These are phyloP conservation scores for Heliamphora pulchella DNA, from an alignment of 179 eudicot genomes.

Conservation along the genomic window DNA sequence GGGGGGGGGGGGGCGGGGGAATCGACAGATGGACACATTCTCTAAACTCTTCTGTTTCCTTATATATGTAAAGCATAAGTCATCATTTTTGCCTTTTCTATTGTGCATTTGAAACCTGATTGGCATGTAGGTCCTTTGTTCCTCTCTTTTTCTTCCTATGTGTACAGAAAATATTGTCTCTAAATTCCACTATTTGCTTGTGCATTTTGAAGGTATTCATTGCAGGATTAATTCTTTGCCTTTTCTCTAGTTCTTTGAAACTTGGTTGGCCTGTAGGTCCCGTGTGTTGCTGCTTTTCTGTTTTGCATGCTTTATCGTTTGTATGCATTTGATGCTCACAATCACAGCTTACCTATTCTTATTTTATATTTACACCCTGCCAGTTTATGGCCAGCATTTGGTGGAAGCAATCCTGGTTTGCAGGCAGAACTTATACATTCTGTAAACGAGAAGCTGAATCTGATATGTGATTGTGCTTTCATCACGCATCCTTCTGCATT, in stretches of 20 bases:
- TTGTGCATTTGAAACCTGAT: no score
- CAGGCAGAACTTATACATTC: slow-evolving; percentile 71
- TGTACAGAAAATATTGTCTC: no score
- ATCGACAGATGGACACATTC: neutral
- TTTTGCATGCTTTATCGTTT: neutral
- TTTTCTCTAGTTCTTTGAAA: no score
- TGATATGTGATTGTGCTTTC: slow-evolving; percentile 68
- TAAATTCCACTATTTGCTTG: no score
- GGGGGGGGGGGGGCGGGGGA: no score
- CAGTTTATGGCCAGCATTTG: slow-evolving; percentile 81
- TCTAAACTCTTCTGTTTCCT: neutral
- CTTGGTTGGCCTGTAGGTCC: neutral
- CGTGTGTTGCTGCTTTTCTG: neutral
- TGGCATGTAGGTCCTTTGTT: no score
- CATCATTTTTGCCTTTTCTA: neutral
- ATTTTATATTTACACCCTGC: neutral
- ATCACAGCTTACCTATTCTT: neutral
- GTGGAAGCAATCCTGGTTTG: slow-evolving; percentile 83
- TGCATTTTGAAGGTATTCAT: no score
- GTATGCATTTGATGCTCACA: neutral
- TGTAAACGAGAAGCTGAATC: slow-evolving; percentile 64
- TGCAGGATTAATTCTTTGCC: no score
- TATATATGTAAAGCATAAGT: neutral
- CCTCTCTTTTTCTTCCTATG: no score
- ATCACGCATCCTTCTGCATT: slow-evolving; percentile 60